Evolutionary conservation across 1,139 yeast species (phyloP), one percentile per base, ranked within the genome.

Genomic region (Lizanozyma gosingica): DNA sequence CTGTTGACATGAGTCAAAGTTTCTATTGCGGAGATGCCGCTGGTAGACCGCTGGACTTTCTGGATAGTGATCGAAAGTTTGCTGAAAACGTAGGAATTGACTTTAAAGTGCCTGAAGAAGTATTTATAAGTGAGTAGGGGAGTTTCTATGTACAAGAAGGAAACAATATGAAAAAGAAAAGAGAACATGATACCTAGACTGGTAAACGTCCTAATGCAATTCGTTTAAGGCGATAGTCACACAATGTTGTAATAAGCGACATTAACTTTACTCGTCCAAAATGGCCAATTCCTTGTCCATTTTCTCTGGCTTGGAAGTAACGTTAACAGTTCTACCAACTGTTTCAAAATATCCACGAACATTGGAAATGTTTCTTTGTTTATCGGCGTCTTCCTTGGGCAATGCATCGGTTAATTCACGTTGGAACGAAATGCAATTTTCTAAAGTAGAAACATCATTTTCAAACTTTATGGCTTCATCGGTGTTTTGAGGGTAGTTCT

Each of bases 21-120:
- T 74, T 82, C 47, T 92, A 62, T 55, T 90, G 90, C n/a, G 98
- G 98, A 3, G 98, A 92, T 63, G 97, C 97, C 0, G 97, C 97
- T 4, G 98, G 97, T 0, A 66, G 97, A 40, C 53, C 57, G 1
- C 57, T 54, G 0, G 97, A 90, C 57, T 82, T 80, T 56, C 83
- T 90, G 68, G 90, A 85, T 51, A 73, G 85, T 41, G 97, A 90
- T 56, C 59, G 59, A 47, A 53, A 46, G 43, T 87, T 90, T 66
- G 96, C 97, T 0, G 51, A 65, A 38, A 70, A 65, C 17, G 54
- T 73, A 1, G 74, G 75, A 0, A 38, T 88, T 2, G 49, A 52
- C 34, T 88, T 86, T 54, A 62, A 62, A 41, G 65, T 78, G 0
- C 97, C 97, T 0, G 97, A 90, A 53, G 79, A 80, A 43, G 68